Evolutionary conservation across 305 asterid species (phyloP).

Genomic region (Fraxinus platypoda): DNA sequence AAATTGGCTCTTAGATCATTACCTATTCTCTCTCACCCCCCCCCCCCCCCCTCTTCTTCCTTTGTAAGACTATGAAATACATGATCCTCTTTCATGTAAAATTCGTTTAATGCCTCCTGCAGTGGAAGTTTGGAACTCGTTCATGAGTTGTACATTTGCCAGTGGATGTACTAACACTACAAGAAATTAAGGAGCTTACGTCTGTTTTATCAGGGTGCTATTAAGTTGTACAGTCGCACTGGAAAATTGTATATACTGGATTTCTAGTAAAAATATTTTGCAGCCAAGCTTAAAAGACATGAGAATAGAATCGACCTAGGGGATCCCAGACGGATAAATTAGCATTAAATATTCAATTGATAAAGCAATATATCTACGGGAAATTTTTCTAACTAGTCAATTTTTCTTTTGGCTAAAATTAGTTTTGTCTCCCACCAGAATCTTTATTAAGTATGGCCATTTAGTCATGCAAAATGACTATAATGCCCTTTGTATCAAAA

Average conservation of each 20-base stretch:
- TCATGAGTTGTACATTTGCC: not conserved
- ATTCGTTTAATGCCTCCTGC: not conserved
- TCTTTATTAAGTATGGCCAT: not conserved
- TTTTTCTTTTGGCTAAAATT: not conserved
- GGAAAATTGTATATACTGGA: not conserved
- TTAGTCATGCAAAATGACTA: not conserved
- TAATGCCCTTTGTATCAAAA: not conserved
- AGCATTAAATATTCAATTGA: conserved; percentile 6
- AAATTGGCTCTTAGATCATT: not conserved
- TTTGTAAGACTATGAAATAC: not conserved
- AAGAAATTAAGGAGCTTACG: not conserved
- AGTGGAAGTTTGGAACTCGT: not conserved
- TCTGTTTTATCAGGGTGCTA: not conserved
- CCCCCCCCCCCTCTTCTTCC: not conserved
- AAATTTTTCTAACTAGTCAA: not conserved
- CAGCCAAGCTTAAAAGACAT: conserved; percentile 3
- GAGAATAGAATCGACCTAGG: not conserved
- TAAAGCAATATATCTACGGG: not conserved
- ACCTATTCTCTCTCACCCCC: not conserved
- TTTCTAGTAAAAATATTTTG: not conserved
- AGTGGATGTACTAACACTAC: not conserved
- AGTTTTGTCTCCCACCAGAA: not conserved
- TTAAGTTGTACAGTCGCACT: not conserved
- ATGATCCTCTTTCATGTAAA: not conserved
- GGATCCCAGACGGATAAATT: not conserved